Evolutionary conservation across 1,139 yeast species (phyloP), one percentile per base, ranked within the genome.

Genomic region (Scheffersomyces titani): DNA sequence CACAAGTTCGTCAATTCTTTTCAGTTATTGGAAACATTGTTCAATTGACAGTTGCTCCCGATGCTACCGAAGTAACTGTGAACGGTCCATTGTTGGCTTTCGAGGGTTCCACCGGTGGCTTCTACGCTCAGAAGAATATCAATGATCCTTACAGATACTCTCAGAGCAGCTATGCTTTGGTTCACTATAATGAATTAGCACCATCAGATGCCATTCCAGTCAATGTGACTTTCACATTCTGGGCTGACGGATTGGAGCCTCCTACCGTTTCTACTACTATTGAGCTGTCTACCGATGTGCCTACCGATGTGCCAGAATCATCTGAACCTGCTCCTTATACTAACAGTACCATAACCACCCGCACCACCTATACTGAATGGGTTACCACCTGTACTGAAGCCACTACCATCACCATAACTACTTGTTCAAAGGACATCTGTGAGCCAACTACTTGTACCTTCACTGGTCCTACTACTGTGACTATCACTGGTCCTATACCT

Each of bases 131-230:
- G 61, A 73, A 70, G 67, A 72, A 80, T 67, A 66, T 76, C 63
- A 64, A 65, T 46, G 85, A 81, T 63, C 83, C 83, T 30, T 77
- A 80, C 71, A 52, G 59, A n/a, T 75, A 73, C 70, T 76, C 84
- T 44, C 52, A 65, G 47, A 45, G 51, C 9, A 47, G 58, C 18
- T 76, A 64, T 58, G 74, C 70, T 52, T 67, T 76, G 52, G 61
- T 64, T 21, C 62, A 59, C 59, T 59, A 56, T 30, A 52, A 49
- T 20, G 58, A 52, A 7, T 57, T 51, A 20, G 60, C 63, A 30
- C 63, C 66, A 47, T 59, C 60, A 5, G 72, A 63, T 48, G 69
- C 72, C 55, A 55, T 63, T 50, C 63, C 71, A 30, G 53, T 72
- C 44, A 63, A 62, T 53, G 57, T 71, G 4, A 30, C 40, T 30